Evolutionary conservation across 2,329 filamentous ascomycete species (phyloP).

Genomic region (Diaporthe velutina): DNA sequence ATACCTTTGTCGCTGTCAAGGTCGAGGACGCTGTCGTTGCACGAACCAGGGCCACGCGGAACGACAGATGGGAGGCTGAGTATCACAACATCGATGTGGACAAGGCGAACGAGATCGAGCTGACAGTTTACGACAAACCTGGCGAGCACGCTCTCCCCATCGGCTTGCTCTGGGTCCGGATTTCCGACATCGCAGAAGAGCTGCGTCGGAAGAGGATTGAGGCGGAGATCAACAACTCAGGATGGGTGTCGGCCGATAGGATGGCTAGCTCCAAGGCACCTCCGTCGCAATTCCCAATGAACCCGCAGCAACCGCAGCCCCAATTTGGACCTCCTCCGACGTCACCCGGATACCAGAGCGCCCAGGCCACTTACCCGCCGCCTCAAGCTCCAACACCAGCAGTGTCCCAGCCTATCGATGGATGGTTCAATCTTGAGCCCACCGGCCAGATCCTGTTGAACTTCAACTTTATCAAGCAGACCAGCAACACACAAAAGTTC

Average conservation of each 20-base stretch:
- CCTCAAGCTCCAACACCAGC: slow-evolving; percentile 62
- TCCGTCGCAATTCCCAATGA: slow-evolving; percentile 72
- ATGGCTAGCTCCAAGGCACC: slow-evolving; percentile 74
- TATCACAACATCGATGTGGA: slow-evolving; percentile 93
- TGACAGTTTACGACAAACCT: slow-evolving; percentile 97
- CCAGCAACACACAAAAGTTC: slow-evolving; percentile 83
- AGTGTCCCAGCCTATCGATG: slow-evolving; percentile 78
- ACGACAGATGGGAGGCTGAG: slow-evolving; percentile 92
- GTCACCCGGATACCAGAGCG: slow-evolving; percentile 52
- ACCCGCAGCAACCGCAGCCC: slow-evolving; percentile 54
- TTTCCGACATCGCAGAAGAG: slow-evolving; percentile 97
- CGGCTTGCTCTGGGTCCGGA: slow-evolving; percentile 93
- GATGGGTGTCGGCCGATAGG: slow-evolving; percentile 97
- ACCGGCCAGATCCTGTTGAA: slow-evolving; percentile 92
- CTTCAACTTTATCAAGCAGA: slow-evolving; percentile 92
- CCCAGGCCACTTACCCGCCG: slow-evolving; percentile 45
- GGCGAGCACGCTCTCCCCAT: slow-evolving; percentile 92
- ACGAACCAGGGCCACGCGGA: slow-evolving; percentile 86
- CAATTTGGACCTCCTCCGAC: slow-evolving; percentile 60
- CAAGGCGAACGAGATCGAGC: slow-evolving; percentile 98
- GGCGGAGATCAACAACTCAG: slow-evolving; percentile 91
- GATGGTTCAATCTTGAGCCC: slow-evolving; percentile 97
- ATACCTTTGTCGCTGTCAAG: slow-evolving; percentile 96
- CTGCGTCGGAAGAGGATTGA: slow-evolving; percentile 98
- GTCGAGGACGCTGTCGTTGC: slow-evolving; percentile 95